phyloP scores from a whole-genome alignment of 2,329 filamentous ascomycete genomes.

The Diaporthe ilicicola region DNA sequence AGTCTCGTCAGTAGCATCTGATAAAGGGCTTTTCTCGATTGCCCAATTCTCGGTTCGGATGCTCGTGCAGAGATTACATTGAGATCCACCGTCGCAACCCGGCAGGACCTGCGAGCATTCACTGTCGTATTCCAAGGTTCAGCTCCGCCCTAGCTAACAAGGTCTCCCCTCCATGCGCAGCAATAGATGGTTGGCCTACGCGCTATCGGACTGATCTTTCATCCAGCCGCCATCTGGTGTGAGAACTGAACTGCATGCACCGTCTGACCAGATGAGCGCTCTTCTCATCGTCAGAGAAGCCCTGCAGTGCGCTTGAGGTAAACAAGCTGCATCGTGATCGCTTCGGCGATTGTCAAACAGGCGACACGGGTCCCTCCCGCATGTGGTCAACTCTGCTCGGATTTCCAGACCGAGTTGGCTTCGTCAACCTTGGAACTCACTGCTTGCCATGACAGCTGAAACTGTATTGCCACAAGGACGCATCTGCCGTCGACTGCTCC shows the following conservation, averaged over 20 bases:
- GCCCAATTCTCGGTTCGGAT: not conserved
- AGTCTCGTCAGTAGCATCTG: not conserved
- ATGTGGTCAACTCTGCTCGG: not conserved
- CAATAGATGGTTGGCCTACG: not conserved
- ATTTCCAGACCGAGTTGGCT: not conserved
- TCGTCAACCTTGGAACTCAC: conserved; percentile 1
- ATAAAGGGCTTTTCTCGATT: not conserved
- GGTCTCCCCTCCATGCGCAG: not conserved
- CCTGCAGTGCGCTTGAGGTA: not conserved
- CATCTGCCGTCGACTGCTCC: conserved; percentile 12
- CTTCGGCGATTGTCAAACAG: not conserved
- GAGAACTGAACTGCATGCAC: not conserved
- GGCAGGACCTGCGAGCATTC: not conserved
- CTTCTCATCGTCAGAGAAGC: not conserved
- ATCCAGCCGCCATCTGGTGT: not conserved
- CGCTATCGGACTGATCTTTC: not conserved
- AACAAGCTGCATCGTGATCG: not conserved
- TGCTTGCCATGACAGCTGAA: conserved; percentile 10
- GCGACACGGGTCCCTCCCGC: not conserved
- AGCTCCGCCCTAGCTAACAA: not conserved
- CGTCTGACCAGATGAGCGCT: not conserved
- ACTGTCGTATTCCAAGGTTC: conserved; percentile 1
- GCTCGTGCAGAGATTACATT: conserved; percentile 19
- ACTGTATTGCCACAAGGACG: conserved; percentile 3
- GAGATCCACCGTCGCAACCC: conserved; percentile 22